Conservation (phyloP, 192 early-diverging fungal genomes). For the Paraglomus brasilianum region DNA sequence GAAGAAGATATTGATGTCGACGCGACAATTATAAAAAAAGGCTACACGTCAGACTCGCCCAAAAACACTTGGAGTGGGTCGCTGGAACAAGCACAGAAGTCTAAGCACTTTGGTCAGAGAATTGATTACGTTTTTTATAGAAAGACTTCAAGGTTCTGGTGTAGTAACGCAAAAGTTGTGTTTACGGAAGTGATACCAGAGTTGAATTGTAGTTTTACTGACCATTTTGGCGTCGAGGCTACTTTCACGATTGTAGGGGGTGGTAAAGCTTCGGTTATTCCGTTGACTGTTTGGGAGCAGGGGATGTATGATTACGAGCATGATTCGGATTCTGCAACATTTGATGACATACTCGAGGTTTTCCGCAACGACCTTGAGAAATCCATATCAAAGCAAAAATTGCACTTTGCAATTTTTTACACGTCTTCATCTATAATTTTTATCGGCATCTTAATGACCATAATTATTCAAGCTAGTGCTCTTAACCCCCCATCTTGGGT, state of each 20-base stretch:
- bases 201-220: conserved; percentile 39
- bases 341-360: not conserved
- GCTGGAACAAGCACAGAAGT: conserved; percentile 37
- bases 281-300: conserved; percentile 27
- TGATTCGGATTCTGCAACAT: conserved; percentile 16
- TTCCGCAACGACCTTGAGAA: conserved; percentile 10
- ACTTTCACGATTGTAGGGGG: conserved; percentile 37
- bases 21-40: conserved; percentile 43
- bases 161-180: conserved; percentile 34
- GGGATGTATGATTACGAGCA: not conserved
- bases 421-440: not conserved
- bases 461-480: not conserved
- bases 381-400: not conserved
- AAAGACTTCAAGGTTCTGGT: conserved; percentile 43
- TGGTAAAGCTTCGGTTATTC: conserved; percentile 28
- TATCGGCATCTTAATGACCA: not conserved
- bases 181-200: conserved; percentile 36
- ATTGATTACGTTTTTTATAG: conserved; percentile 56
- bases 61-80: conserved; percentile 50
- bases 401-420: conserved; percentile 20
- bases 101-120: conserved; percentile 41
- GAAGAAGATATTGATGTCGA: conserved; percentile 31
- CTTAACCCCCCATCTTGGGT: not conserved
- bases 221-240: conserved; percentile 55
- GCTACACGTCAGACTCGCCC: conserved; percentile 56